Conservation (phyloP, 768 basidiomycete genomes). For the Mycena olivaceomarginata region DNA sequence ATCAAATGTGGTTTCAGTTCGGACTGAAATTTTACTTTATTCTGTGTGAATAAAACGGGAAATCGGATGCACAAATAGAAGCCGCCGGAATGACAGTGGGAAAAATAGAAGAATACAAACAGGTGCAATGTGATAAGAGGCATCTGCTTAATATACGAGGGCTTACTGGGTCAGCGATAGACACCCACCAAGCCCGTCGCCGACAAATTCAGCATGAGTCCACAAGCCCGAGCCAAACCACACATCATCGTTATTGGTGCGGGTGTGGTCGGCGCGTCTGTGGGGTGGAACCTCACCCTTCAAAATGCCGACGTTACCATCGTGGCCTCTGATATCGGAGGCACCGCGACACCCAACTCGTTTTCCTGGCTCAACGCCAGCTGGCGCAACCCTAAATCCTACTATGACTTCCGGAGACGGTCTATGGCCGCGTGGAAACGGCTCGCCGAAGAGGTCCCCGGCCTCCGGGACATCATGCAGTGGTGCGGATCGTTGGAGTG, state of each 20-base stretch:
- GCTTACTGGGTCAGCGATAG: too few species aligned
- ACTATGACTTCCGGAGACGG: not conserved
- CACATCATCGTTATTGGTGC: not conserved
- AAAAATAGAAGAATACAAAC: too few species aligned
- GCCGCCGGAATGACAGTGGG: too few species aligned
- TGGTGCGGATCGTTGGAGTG: not conserved
- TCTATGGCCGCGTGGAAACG: not conserved
- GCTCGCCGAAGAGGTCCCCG: not conserved
- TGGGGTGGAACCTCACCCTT: not conserved
- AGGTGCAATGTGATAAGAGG: too few species aligned
- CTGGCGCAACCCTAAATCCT: constrained; percentile 1
- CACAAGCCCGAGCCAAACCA: not conserved
- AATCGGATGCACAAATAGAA: too few species aligned
- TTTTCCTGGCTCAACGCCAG: constrained; percentile 1
- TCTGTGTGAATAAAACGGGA: too few species aligned
- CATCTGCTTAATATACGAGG: too few species aligned
- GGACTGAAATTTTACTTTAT: too few species aligned
- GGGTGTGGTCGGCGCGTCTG: not conserved
- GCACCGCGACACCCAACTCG: not conserved
- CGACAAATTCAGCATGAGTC: too few species aligned
- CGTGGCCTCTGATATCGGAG: not conserved
- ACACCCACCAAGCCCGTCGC: too few species aligned
- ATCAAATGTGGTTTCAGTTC: too few species aligned
- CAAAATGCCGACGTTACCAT: constrained; percentile 1
- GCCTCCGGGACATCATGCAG: not conserved